These are phyloP conservation scores for Brassica incana DNA, from an alignment of 345 rosid genomes.

Conservation along the genomic window DNA sequence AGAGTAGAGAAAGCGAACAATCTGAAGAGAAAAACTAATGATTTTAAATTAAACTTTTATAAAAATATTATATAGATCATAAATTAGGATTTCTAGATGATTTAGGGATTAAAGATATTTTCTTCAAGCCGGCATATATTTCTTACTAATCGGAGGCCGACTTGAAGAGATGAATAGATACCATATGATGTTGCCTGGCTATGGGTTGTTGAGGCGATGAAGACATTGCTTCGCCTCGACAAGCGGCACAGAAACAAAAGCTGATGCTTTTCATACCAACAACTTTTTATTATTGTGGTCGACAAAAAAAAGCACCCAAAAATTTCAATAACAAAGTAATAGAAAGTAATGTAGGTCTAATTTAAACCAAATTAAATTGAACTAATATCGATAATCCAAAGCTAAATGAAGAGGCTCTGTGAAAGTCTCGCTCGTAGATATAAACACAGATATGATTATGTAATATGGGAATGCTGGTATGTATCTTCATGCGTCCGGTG, in stretches of 20 bases:
- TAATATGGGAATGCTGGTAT: background rate
- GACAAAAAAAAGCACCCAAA: background rate
- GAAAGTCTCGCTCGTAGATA: background rate
- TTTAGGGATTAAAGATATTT: too few species aligned
- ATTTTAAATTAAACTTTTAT: too few species aligned
- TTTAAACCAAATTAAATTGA: background rate
- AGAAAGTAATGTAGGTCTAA: background rate
- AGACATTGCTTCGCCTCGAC: too few species aligned
- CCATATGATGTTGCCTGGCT: too few species aligned
- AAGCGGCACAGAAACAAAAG: background rate
- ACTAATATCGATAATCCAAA: background rate
- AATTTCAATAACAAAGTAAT: too few species aligned
- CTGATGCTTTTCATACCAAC: background rate
- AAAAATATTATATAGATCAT: too few species aligned
- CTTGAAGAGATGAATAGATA: background rate
- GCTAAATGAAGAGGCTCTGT: background rate
- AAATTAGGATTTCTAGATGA: too few species aligned
- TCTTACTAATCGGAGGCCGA: background rate
- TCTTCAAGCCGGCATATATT: background rate
- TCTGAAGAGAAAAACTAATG: too few species aligned
- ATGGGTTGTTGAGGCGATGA: too few species aligned
- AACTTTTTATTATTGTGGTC: background rate
- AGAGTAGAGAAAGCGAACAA: too few species aligned
- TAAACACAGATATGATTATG: background rate
- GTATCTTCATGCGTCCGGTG: background rate